Percentiles rank a stretch among this genome's conserved stretches.
These are phyloP conservation scores for Cercospora sp. DNA, from an alignment of 2,329 filamentous ascomycete species.

Conservation along the genomic window DNA sequence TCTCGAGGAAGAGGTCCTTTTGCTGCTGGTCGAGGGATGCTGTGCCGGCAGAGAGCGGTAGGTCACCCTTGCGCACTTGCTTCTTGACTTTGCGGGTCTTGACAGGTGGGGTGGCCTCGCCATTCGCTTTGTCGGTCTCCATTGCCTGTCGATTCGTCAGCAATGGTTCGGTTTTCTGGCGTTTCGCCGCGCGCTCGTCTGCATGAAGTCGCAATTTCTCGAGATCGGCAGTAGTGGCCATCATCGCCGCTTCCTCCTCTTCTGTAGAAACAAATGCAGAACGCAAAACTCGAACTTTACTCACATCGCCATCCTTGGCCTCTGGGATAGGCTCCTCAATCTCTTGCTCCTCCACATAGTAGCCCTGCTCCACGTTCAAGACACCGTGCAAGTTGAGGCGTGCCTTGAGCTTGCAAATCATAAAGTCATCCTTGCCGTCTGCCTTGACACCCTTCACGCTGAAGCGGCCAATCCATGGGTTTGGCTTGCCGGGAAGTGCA, in stretches of 20 bases:
- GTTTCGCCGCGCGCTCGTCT: slow-evolving; percentile 31
- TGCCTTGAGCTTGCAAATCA: slow-evolving; percentile 99
- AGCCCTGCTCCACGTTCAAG: slow-evolving; percentile 92
- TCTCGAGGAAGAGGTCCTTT: slow-evolving; percentile 72
- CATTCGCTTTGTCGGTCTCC: slow-evolving; percentile 74
- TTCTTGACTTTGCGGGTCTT: slow-evolving; percentile 98
- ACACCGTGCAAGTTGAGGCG: slow-evolving; percentile 95
- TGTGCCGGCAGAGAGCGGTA: slow-evolving; percentile 82
- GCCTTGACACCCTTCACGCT: slow-evolving; percentile 97
- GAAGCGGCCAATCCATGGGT: slow-evolving; percentile 95
- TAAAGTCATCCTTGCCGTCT: slow-evolving; percentile 91
- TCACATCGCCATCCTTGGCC: slow-evolving; percentile 73
- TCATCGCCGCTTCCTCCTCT: slow-evolving; percentile 24
- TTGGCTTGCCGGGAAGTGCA: slow-evolving; percentile 80
- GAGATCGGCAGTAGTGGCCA: slow-evolving; percentile 20
- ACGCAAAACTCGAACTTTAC: slow-evolving; percentile 43
- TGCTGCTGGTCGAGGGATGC: slow-evolving; percentile 69
- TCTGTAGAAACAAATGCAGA: slow-evolving; percentile 30
- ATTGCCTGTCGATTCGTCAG: slow-evolving; percentile 63
- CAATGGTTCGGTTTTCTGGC: slow-evolving; percentile 33
- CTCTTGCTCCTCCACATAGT: slow-evolving; percentile 97
- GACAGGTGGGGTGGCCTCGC: slow-evolving; percentile 46
- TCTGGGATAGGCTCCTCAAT: slow-evolving; percentile 88
- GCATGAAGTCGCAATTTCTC: slow-evolving; percentile 20
- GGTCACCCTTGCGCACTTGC: slow-evolving; percentile 95